A percentile compares a stretch with the other conserved stretches of the same genome.
Conservation (phyloP, 805 yeast species). For the Candida berthetii region DNA sequence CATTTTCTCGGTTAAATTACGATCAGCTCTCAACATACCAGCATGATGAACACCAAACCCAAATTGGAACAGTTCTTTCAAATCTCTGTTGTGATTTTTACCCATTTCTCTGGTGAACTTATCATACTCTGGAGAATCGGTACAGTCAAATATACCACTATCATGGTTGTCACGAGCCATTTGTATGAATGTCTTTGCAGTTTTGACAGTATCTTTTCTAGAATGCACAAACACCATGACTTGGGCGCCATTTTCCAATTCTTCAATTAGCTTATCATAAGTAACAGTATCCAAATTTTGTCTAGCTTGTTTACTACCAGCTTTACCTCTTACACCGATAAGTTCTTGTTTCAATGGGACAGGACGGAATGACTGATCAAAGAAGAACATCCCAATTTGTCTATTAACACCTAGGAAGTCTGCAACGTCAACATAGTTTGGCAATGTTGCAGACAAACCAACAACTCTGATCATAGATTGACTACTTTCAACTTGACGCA, state of each 20-base stretch:
- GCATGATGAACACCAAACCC: conserved; percentile 98
- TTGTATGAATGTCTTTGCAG: conserved; percentile 66
- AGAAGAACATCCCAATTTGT: conserved; percentile 87
- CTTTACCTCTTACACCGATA: conserved; percentile 81
- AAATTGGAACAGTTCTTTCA: conserved; percentile 67
- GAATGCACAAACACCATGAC: conserved; percentile 98
- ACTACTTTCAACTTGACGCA: conserved; percentile 89
- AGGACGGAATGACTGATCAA: conserved; percentile 90
- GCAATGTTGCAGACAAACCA: conserved; percentile 91
- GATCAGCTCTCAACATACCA: conserved; percentile 87
- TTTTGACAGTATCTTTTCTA: conserved; percentile 83
- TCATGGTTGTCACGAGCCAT: conserved; percentile 64
- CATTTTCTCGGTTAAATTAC: conserved; percentile 85
- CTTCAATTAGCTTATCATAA: conserved; percentile 68
- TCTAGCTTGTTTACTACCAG: conserved; percentile 63
- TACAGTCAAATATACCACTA: conserved; percentile 49
- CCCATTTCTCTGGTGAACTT: conserved; percentile 59
- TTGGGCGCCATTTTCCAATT: conserved; percentile 67
- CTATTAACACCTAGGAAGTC: conserved; percentile 91
- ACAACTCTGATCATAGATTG: conserved; percentile 93
- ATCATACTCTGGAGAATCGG: conserved; percentile 34
- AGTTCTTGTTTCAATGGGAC: conserved; percentile 87
- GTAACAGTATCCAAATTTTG: conserved; percentile 72
- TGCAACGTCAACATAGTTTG: conserved; percentile 89
- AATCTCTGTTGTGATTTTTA: conserved; percentile 67